Percentiles rank a stretch among this genome's conserved stretches.
Evolutionary conservation across 2,329 filamentous ascomycete species (phyloP).

Genomic region (Aspergillus latus): DNA sequence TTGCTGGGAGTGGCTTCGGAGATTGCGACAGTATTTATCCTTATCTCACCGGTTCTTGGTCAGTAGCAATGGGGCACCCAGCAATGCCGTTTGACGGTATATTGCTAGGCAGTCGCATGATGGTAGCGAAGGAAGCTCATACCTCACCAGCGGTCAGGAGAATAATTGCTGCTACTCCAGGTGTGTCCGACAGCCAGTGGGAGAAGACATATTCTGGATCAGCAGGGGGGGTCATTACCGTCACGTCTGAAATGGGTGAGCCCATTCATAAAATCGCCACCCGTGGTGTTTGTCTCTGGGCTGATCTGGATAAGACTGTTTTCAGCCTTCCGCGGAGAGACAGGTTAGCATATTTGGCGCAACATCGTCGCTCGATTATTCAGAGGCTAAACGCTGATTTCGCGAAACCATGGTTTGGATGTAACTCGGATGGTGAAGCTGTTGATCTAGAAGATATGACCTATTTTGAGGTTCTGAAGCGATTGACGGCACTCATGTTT

Average conservation of each 20-base stretch:
- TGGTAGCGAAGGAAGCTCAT: conserved; percentile 90
- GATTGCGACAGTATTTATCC: conserved; percentile 88
- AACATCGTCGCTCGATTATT: conserved; percentile 82
- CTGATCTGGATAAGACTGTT: conserved; percentile 35
- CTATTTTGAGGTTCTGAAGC: conserved; percentile 76
- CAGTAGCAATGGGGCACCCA: conserved; percentile 80
- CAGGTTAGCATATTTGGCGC: conserved; percentile 74
- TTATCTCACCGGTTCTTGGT: conserved; percentile 87
- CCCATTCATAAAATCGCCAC: conserved; percentile 44
- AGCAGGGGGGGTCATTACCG: conserved; percentile 88
- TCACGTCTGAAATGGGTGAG: conserved; percentile 57
- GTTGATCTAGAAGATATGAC: conserved; percentile 93
- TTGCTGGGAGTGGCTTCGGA: conserved; percentile 90
- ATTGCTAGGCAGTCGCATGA: conserved; percentile 88
- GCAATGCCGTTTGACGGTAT: conserved; percentile 94
- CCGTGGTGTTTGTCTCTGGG: conserved; percentile 39
- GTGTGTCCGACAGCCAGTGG: conserved; percentile 76
- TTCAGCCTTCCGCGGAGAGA: conserved; percentile 20
- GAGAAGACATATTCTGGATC: conserved; percentile 85
- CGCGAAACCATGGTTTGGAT: conserved; percentile 92
- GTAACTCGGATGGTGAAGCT: conserved; percentile 71
- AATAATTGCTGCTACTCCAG: conserved; percentile 77
- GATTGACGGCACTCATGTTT: conserved; percentile 82
- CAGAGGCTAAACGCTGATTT: conserved; percentile 90
- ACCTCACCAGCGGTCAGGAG: conserved; percentile 81